Evolutionary conservation across 2,329 filamentous ascomycete genomes (phyloP), one percentile per base, ranked within the genome.

Genomic region (Pezicula radicicola): DNA sequence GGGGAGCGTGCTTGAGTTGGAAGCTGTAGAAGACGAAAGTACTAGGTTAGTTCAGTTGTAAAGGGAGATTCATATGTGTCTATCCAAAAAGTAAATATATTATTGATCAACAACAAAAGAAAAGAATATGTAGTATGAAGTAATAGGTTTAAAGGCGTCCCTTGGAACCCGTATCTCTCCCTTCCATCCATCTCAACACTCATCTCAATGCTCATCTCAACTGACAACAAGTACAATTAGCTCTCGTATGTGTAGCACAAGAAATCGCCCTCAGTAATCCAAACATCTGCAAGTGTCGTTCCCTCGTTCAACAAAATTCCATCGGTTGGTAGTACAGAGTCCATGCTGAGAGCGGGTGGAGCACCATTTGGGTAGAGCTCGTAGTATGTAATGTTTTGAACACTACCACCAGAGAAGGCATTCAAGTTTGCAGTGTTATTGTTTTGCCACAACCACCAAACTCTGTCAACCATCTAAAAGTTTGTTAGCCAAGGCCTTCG

Each of bases 401-500:
- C 46, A 40, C 46, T 52, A 30, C 50, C 46, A 15, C 50, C 39
- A 30, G 42, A 33, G 27, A 49, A 48, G 4, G 50, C 40, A 40
- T 44, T 48, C 8, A 30, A 16, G 36, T 49, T 49, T 19, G 27
- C 39, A 9, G 45, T 9, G 30, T 52, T 21, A 3, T 15, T 21
- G 21, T 52, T 52, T 30, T 49, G 46, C 50, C 50, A 45, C 12
- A 45, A 10, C 46, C 50, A 52, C 39, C 50, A 52, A 16, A 49
- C 46, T 39, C 44, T 8, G 19, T 52, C 30, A 35, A 49, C 46
- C 50, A 52, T 52, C 49, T 46, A 46, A 9, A 9, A 44, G 6
- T 18, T 16, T 7, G 37, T 28, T 45, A 12, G 36, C 7, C 9
- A 39, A 30, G 7, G 10, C 7, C 28, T 30, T 21, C 9, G 16